Base-by-base conservation (phyloP, 306 rosid species). In the Trifolium fragiferum region DNA sequence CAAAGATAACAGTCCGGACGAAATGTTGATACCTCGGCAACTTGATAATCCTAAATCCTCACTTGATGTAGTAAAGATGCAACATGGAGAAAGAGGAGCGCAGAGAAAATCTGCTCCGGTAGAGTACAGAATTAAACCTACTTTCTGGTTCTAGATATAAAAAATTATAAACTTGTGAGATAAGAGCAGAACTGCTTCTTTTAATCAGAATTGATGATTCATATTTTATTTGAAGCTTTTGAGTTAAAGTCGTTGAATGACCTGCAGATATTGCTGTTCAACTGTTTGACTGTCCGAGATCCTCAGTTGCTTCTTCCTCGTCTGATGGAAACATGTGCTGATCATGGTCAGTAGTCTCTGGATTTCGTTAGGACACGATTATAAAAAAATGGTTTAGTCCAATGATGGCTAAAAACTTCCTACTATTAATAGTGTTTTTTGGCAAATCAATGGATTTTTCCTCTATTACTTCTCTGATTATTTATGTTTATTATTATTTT, bases 281-380 rank as follows among this genome's bases (percentile, higher is more conserved):
- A 95, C 81, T 95, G 99, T 76, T 85, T 95, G 93, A 68, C 99
- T 4, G 98, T 90, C 55, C 82, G 99, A 78, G 97, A 92, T 81
- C 99, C 98, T 50, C 88, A 87, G 47, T 61, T 92, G 81, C 99
- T 95, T 75, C 96, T 95, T 74, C 99, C 97, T 21, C 78, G 66
- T 60, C 86, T 95, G 78, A 84, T 95, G 90, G 82, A 92, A 86
- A 80, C 93, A 15, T 95, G 98, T 73, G 96, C 96, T 32, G 85
- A 82, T 79, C 87, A 92, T 51, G 99, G 99, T 90, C 66, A 72
- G 93, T 77, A 27, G 44, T 74, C 43, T 63, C 73, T 73, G 50
- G 60, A 60, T 47, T 71, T 78, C 59, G 20, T 25, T 33, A 51
- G 70, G 61, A 35, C 33, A 50, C 8, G 1, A 40, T 43, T 61